Conservation (phyloP, 2,329 filamentous ascomycete species). For the Cladophialophora exuberans region DNA sequence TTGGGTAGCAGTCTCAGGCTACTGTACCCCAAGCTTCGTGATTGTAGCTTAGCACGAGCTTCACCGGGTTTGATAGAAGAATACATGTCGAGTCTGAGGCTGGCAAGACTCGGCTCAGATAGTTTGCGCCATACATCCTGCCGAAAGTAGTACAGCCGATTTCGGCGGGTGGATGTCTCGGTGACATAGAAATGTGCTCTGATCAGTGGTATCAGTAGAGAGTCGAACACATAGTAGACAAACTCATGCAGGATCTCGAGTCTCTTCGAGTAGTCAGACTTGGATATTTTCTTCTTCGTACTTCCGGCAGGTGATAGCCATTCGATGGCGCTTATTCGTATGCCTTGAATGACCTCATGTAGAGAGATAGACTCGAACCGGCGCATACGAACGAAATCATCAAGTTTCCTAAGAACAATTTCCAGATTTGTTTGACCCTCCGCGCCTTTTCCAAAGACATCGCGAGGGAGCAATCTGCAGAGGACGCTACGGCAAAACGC, state of each 20-base stretch:
- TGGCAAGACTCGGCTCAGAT: slow-evolving; percentile 70
- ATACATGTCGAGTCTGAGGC: slow-evolving; percentile 73
- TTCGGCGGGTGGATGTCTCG: slow-evolving; percentile 79
- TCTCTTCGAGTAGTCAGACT: slow-evolving; percentile 74
- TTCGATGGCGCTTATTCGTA: slow-evolving; percentile 71
- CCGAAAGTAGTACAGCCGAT: slow-evolving; percentile 87
- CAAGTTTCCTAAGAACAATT: slow-evolving; percentile 67
- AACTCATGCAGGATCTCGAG: slow-evolving; percentile 80
- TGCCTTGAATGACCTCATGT: slow-evolving; percentile 73
- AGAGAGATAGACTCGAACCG: slow-evolving; percentile 81
- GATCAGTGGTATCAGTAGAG: slow-evolving; percentile 82
- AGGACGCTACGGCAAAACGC: slow-evolving; percentile 83
- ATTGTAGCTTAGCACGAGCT: slow-evolving; percentile 62
- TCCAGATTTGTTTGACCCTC: slow-evolving; percentile 62
- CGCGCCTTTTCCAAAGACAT: slow-evolving; percentile 70
- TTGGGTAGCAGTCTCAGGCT: slow-evolving; percentile 84
- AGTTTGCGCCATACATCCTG: slow-evolving; percentile 87
- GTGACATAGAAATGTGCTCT: slow-evolving; percentile 92
- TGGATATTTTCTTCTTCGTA: slow-evolving; percentile 60
- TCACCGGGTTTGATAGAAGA: slow-evolving; percentile 69
- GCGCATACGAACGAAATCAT: slow-evolving; percentile 75
- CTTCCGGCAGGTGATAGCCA: slow-evolving; percentile 69
- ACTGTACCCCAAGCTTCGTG: slow-evolving; percentile 72
- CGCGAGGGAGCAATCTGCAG: slow-evolving; percentile 70
- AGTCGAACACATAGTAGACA: slow-evolving; percentile 91